Evolutionary conservation across 177 flowering plant species (phyloP), one percentile per base, ranked within the genome.

Genomic region (Vitis hybrid): DNA sequence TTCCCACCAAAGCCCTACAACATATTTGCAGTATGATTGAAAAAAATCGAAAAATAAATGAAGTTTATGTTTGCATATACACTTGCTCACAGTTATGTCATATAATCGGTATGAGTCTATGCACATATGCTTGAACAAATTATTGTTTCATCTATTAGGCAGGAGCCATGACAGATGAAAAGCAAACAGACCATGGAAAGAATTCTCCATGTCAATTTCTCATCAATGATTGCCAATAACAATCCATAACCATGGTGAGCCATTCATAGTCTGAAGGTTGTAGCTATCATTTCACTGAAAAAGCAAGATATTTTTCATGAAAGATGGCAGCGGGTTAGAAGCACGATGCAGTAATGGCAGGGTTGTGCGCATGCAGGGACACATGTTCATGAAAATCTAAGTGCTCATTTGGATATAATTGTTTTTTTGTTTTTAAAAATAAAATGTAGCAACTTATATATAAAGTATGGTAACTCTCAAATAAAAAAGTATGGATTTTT

Each of bases 1-100:
- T 74, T 88, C 93, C 97, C 98, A 94, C 98, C 98, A 94, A 23
- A 84, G 82, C 56, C 94, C 97, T 94, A 70, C 69, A 81, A 34
- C 49, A 17, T 11, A 48, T 50, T 67, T 39, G 60, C 51, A 61
- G 26, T 17, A 15, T 68, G 65, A 60, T 58, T 11, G 3, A n/a
- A n/a, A 4, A 65, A 67, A 19, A 8, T 1, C 56, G 3, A 34
- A 5, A 9, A 70, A 13, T n/a, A 14, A 8, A 61, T 11, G 30
- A 23, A 11, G 14, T 23, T 11, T 12, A 45, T 26, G 13, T 21
- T 9, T 15, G 12, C 56, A 11, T 3, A 9, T 12, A 54, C 57
- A 26, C 23, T 0, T 10, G 6, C 30, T 26, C 30, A 13, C 49
- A 10, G 17, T 62, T 48, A 51, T 60, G 48, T 6, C 48, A 13